These are phyloP conservation scores for Geosmithia flava DNA, from an alignment of 2,329 filamentous ascomycete genomes.

Conservation along the genomic window DNA sequence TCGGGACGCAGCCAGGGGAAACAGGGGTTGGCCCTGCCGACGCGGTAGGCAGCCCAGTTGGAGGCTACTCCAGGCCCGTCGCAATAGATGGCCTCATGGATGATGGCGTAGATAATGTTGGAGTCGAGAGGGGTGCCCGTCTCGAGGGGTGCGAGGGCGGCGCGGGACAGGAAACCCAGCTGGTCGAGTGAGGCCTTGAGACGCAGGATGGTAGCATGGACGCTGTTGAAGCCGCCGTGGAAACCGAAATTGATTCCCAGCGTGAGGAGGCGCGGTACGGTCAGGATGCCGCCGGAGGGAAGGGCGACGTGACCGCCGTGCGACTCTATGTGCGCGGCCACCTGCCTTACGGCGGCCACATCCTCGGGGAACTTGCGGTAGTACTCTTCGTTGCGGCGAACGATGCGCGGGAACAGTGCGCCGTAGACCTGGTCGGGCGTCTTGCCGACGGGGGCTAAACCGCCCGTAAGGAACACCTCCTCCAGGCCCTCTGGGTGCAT, in stretches of 20 bases:
- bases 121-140: constrained; percentile 57
- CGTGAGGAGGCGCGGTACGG: constrained; percentile 61
- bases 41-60: constrained; percentile 62
- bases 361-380: constrained; percentile 83
- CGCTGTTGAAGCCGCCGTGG: constrained; percentile 61
- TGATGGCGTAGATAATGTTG: constrained; percentile 69
- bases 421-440: constrained; percentile 64
- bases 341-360: constrained; percentile 48
- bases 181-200: constrained; percentile 61
- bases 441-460: constrained; percentile 64
- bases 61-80: constrained; percentile 50
- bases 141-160: constrained; percentile 60
- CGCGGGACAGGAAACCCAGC: constrained; percentile 63
- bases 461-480: constrained; percentile 77
- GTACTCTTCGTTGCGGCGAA: constrained; percentile 63
- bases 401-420: constrained; percentile 56
- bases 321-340: constrained; percentile 52
- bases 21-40: constrained; percentile 35
- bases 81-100: constrained; percentile 86
- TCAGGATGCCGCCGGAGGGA: constrained; percentile 67
- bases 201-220: constrained; percentile 64
- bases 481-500: constrained; percentile 64
- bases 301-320: constrained; percentile 37
- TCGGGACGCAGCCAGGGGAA: constrained; percentile 37
- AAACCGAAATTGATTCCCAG: constrained; percentile 68